phyloP scores from a whole-genome alignment of 2,329 filamentous ascomycete species.

The Metarhizium robertsii region DNA sequence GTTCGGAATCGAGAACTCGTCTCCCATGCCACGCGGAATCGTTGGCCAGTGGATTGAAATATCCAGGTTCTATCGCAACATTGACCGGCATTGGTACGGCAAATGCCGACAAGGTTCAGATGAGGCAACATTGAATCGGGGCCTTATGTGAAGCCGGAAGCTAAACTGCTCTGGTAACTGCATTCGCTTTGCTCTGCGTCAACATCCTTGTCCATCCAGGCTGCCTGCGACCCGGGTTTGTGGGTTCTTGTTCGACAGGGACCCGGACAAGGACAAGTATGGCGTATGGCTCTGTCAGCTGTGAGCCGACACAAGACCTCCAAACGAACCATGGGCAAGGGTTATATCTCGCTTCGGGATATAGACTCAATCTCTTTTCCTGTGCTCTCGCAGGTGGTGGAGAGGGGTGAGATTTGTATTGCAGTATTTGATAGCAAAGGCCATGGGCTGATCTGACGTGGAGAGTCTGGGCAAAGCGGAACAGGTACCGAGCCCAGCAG shows the following conservation, averaged over 20 bases:
- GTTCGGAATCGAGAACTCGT: not conserved
- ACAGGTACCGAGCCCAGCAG: not conserved
- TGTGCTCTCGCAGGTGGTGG: not conserved
- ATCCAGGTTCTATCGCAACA: not conserved
- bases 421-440: not conserved
- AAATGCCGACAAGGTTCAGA: slow-evolving; percentile 6
- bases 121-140: slow-evolving; percentile 1
- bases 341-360: slow-evolving; percentile 2
- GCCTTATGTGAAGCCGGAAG: not conserved
- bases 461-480: not conserved
- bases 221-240: slow-evolving; percentile 2
- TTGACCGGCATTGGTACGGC: slow-evolving; percentile 1
- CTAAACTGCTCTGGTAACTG: not conserved
- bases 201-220: slow-evolving; percentile 1
- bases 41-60: too few relatives aligned
- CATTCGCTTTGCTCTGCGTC: slow-evolving; percentile 1
- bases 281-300: not conserved
- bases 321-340: slow-evolving; percentile 6
- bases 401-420: not conserved
- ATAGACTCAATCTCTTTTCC: not conserved
- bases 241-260: slow-evolving; percentile 1
- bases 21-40: too few relatives aligned
- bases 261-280: not conserved
- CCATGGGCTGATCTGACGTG: slow-evolving; percentile 1
- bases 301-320: not conserved